Evolutionary conservation across 1,139 yeast species (phyloP).

Genomic region (Yamadazyma trypodendri): DNA sequence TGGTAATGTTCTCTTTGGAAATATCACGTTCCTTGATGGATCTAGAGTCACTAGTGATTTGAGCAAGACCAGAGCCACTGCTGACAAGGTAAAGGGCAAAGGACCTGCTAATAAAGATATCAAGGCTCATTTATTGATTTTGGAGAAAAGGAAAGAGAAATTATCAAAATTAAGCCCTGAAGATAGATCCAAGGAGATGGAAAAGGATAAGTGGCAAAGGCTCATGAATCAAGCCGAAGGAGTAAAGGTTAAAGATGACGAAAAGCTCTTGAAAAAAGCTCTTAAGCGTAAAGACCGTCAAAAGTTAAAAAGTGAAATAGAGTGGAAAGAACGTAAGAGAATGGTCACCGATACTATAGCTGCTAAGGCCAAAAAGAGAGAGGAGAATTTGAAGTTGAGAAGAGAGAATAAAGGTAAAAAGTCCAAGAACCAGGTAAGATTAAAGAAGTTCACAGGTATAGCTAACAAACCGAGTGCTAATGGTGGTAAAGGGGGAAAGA

Average conservation of each 20-base stretch:
- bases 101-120: slow-evolving; percentile 87
- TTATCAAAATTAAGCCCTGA: slow-evolving; percentile 61
- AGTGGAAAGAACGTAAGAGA: slow-evolving; percentile 85
- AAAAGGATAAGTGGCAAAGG: slow-evolving; percentile 81
- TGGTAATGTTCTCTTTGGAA: slow-evolving; percentile 66
- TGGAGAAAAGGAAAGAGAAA: slow-evolving; percentile 73
- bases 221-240: slow-evolving; percentile 91
- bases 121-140: slow-evolving; percentile 73
- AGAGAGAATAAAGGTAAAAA: slow-evolving; percentile 76
- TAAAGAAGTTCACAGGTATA: slow-evolving; percentile 64
- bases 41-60: slow-evolving; percentile 78
- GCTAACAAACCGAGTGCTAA: slow-evolving; percentile 48
- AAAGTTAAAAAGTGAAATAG: slow-evolving; percentile 77
- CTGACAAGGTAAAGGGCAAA: slow-evolving; percentile 56
- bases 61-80: slow-evolving; percentile 50
- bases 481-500: slow-evolving; percentile 22
- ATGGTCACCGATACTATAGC: slow-evolving; percentile 72
- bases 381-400: slow-evolving; percentile 81
- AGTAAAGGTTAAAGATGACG: slow-evolving; percentile 83
- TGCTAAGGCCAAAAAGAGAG: slow-evolving; percentile 80
- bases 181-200: slow-evolving; percentile 57
- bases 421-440: slow-evolving; percentile 64
- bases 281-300: slow-evolving; percentile 76
- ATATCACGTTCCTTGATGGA: slow-evolving; percentile 82
- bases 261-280: slow-evolving; percentile 80